These are phyloP conservation scores for Lactarius indigo DNA, from an alignment of 768 basidiomycete species.

Conservation along the genomic window DNA sequence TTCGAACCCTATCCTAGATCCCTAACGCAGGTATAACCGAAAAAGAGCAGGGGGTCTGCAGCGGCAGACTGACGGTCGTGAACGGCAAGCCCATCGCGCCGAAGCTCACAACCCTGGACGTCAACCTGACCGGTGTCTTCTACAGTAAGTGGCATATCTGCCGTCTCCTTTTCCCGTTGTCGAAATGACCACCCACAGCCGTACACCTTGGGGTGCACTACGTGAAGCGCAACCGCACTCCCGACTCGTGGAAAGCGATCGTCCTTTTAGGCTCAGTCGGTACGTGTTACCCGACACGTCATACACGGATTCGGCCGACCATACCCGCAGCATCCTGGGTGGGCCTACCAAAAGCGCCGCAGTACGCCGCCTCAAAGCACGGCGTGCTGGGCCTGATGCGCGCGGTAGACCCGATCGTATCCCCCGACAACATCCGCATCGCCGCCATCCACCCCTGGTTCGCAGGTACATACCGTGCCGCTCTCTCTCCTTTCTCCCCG, in stretches of 20 bases:
- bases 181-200: constrained; percentile 25
- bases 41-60: background rate
- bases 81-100: constrained; percentile 32
- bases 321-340: constrained; percentile 29
- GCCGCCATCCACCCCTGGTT: constrained; percentile 34
- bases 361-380: constrained; percentile 34
- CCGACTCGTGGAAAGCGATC: constrained; percentile 29
- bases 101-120: constrained; percentile 28
- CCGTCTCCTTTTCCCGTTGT: background rate
- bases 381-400: constrained; percentile 34
- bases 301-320: background rate
- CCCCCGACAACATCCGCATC: constrained; percentile 27
- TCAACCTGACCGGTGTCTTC: constrained; percentile 33
- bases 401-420: constrained; percentile 23
- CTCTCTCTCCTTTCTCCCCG: background rate
- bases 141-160: constrained; percentile 29
- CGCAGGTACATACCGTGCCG: constrained; percentile 26
- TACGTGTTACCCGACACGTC: constrained; percentile 15
- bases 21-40: constrained; percentile 28
- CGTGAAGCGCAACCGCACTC: constrained; percentile 25
- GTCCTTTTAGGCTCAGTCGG: constrained; percentile 36
- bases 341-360: constrained; percentile 26
- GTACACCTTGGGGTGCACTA: constrained; percentile 34
- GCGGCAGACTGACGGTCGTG: constrained; percentile 11
- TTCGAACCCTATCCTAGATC: constrained; percentile 15